Percentiles rank a stretch among this genome's conserved stretches.
Conservation (phyloP, 2,329 filamentous ascomycete genomes). For the Coniochaeta hoffmannii region DNA sequence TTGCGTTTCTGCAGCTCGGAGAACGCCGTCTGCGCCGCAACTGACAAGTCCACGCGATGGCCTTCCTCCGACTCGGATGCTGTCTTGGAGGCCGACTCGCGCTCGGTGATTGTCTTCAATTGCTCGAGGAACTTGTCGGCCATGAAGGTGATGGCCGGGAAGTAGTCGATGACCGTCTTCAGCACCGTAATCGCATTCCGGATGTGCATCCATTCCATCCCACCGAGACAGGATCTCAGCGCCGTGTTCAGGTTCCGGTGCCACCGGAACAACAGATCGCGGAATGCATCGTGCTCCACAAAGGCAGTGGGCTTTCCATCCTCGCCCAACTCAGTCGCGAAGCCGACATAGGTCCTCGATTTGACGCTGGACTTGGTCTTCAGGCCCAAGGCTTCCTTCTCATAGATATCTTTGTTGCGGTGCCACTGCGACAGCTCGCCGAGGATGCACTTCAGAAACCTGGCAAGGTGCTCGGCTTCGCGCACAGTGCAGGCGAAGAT, state of each 20-base stretch:
- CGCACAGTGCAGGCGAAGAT: constrained; percentile 86
- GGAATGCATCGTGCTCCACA: constrained; percentile 79
- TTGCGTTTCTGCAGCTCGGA: constrained; percentile 62
- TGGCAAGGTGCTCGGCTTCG: constrained; percentile 88
- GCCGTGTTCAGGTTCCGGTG: constrained; percentile 75
- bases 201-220: constrained; percentile 94
- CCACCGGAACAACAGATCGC: constrained; percentile 81
- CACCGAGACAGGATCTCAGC: constrained; percentile 72
- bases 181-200: constrained; percentile 89
- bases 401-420: constrained; percentile 64
- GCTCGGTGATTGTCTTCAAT: constrained; percentile 56
- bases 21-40: constrained; percentile 64
- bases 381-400: constrained; percentile 68
- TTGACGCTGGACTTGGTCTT: constrained; percentile 25
- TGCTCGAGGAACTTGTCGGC: constrained; percentile 59
- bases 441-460: constrained; percentile 77
- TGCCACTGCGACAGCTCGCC: constrained; percentile 82
- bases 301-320: constrained; percentile 64
- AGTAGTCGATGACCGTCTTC: constrained; percentile 71
- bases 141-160: constrained; percentile 87
- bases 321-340: constrained; percentile 64
- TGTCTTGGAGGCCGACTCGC: constrained; percentile 46
- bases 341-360: constrained; percentile 61
- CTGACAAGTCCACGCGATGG: constrained; percentile 64
- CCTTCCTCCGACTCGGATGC: constrained; percentile 38